phyloP scores from a whole-genome alignment of 1,139 yeast genomes.

The Yamadazyma kanchanaburiensis region DNA sequence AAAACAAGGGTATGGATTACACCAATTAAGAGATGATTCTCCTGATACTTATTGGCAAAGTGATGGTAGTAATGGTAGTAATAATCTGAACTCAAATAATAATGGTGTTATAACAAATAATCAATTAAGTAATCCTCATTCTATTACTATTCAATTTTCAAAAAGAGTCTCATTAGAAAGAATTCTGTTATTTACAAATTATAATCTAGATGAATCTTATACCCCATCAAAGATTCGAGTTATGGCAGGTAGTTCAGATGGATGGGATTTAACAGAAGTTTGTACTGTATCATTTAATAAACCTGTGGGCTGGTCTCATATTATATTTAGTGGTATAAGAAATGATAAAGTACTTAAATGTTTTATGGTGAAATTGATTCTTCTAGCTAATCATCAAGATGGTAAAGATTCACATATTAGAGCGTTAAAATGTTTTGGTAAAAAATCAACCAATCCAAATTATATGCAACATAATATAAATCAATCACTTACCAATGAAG shows the following conservation, averaged over 20 bases:
- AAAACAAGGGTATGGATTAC: constrained; percentile 72
- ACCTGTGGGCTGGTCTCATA: constrained; percentile 85
- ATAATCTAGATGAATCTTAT: constrained; percentile 78
- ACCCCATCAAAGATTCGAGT: constrained; percentile 77
- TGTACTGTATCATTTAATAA: constrained; percentile 61
- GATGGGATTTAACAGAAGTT: constrained; percentile 79
- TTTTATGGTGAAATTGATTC: constrained; percentile 64
- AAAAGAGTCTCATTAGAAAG: constrained; percentile 71
- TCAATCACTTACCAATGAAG: constrained; percentile 15
- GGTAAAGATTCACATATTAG: constrained; percentile 95
- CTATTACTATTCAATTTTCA: constrained; percentile 74
- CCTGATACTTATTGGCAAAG: constrained; percentile 90
- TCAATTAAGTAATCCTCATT: constrained; percentile 73
- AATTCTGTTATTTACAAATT: constrained; percentile 68
- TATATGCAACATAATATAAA: constrained; percentile 3
- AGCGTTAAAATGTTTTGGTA: constrained; percentile 51
- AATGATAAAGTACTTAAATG: constrained; percentile 65
- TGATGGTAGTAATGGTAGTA: constrained; percentile 60
- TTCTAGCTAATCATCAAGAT: constrained; percentile 84
- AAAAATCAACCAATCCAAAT: constrained; percentile 18
- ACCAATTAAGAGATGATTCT: constrained; percentile 69
- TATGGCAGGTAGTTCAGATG: constrained; percentile 77
- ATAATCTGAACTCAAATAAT: constrained; percentile 18
- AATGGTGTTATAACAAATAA: constrained; percentile 26
- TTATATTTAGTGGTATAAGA: constrained; percentile 62